These are phyloP conservation scores for Funneliformis mosseae DNA, from an alignment of 192 early-diverging fungal species.

Conservation along the genomic window DNA sequence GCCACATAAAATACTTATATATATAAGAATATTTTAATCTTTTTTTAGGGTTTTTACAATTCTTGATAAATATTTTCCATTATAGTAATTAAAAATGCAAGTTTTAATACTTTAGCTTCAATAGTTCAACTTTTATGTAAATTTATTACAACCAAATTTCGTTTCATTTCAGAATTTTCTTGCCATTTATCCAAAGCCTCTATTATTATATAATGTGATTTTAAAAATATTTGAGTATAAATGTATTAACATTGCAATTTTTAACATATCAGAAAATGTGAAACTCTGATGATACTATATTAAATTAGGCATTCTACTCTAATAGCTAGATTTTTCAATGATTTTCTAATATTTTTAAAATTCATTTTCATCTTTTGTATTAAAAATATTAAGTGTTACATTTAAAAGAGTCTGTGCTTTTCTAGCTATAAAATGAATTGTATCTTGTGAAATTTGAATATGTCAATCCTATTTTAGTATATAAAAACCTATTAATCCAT, in stretches of 20 bases:
- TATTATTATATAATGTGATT: not conserved
- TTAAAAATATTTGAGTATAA: constrained; percentile 7
- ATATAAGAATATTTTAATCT: not conserved
- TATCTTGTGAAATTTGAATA: not conserved
- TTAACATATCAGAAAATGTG: constrained; percentile 3
- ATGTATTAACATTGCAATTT: not conserved
- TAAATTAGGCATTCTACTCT: not conserved
- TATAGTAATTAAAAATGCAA: not conserved
- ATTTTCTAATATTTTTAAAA: not conserved
- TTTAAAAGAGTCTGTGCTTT: constrained; percentile 3
- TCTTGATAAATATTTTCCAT: not conserved
- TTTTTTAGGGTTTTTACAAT: not conserved
- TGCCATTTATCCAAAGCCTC: not conserved
- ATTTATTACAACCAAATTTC: no score
- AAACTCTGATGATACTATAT: not conserved
- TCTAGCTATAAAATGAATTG: constrained; percentile 31
- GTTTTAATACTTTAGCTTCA: not conserved
- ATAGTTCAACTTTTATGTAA: not conserved
- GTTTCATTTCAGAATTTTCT: not conserved
- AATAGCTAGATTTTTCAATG: not conserved
- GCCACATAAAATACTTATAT: not conserved
- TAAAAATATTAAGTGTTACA: not conserved
- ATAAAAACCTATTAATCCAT: not conserved
- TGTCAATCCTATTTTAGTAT: not conserved
- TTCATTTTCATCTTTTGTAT: not conserved